These are phyloP conservation scores for Podosphaera fusca DNA, from an alignment of 2,329 filamentous ascomycete species.

Conservation along the genomic window DNA sequence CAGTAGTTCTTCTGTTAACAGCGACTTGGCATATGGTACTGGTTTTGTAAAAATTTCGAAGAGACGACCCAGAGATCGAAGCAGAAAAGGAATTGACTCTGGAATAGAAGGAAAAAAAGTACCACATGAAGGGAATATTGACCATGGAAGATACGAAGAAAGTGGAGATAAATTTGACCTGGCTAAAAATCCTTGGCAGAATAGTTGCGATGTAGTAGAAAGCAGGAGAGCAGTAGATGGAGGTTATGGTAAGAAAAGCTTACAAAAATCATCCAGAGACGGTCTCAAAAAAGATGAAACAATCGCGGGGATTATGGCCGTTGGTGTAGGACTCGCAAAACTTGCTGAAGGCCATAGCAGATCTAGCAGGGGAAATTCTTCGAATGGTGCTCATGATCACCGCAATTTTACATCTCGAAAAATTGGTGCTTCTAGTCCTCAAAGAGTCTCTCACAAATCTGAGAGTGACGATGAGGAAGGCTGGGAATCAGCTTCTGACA, in stretches of 20 bases:
- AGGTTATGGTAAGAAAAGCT: not conserved
- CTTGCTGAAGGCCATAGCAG: conserved; percentile 20
- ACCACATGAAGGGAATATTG: not conserved
- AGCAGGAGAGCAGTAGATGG: too few relatives aligned
- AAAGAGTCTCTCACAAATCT: conserved; percentile 13
- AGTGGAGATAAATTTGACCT: not conserved
- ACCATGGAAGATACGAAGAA: not conserved
- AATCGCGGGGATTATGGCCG: conserved; percentile 23
- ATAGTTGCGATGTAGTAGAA: too few relatives aligned
- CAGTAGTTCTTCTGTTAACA: conserved; percentile 43
- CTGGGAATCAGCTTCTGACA: conserved; percentile 35
- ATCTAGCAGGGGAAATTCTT: conserved; percentile 7
- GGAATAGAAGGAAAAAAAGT: conserved; percentile 1
- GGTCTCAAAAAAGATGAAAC: conserved; percentile 11
- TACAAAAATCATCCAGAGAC: not conserved
- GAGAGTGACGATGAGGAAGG: conserved; percentile 24
- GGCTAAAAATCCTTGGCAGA: too few relatives aligned
- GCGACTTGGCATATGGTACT: conserved; percentile 43
- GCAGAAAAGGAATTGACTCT: conserved; percentile 12
- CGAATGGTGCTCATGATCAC: conserved; percentile 4
- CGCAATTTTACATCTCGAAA: conserved; percentile 7
- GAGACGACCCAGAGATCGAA: conserved; percentile 7
- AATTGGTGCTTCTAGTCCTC: conserved; percentile 6
- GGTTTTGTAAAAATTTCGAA: conserved; percentile 22
- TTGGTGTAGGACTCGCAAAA: conserved; percentile 24